Conservation (phyloP, 2,329 filamentous ascomycete genomes). For the Penicillium sp. region DNA sequence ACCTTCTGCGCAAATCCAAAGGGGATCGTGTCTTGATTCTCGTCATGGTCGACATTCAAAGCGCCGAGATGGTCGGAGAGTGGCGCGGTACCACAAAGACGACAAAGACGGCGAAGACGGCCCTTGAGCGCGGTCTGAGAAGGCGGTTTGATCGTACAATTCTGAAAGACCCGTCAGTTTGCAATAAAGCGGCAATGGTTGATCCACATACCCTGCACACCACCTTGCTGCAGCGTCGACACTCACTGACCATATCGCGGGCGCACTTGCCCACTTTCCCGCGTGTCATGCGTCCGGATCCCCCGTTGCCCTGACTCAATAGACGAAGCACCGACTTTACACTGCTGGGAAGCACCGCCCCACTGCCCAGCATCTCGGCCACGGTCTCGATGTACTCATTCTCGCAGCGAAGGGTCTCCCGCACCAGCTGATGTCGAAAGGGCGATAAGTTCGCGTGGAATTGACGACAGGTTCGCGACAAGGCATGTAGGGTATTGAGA, state of each 20-base stretch:
- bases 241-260: slow-evolving; percentile 77
- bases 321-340: slow-evolving; percentile 29
- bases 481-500: slow-evolving; percentile 75
- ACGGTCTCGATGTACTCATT: slow-evolving; percentile 55
- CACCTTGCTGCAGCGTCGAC: slow-evolving; percentile 67
- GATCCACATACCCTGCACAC: slow-evolving; percentile 67
- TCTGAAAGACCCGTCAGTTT: too few species aligned
- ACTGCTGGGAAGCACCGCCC: slow-evolving; percentile 29
- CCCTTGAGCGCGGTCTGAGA: slow-evolving; percentile 60
- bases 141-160: slow-evolving; percentile 81
- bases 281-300: slow-evolving; percentile 44
- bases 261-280: slow-evolving; percentile 75
- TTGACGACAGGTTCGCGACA: slow-evolving; percentile 75
- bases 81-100: slow-evolving; percentile 65
- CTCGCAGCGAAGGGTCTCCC: slow-evolving; percentile 70
- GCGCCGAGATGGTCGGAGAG: slow-evolving; percentile 40
- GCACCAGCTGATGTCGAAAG: slow-evolving; percentile 66
- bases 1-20: slow-evolving; percentile 48
- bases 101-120: slow-evolving; percentile 76
- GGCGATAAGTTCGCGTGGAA: slow-evolving; percentile 72
- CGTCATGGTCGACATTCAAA: slow-evolving; percentile 6
- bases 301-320: slow-evolving; percentile 26
- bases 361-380: slow-evolving; percentile 40
- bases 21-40: background rate
- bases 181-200: too few species aligned